Percentiles rank a stretch among this genome's conserved stretches.
Evolutionary conservation across 768 basidiomycete species (phyloP).

Genomic region (Austroboletus eburneus): DNA sequence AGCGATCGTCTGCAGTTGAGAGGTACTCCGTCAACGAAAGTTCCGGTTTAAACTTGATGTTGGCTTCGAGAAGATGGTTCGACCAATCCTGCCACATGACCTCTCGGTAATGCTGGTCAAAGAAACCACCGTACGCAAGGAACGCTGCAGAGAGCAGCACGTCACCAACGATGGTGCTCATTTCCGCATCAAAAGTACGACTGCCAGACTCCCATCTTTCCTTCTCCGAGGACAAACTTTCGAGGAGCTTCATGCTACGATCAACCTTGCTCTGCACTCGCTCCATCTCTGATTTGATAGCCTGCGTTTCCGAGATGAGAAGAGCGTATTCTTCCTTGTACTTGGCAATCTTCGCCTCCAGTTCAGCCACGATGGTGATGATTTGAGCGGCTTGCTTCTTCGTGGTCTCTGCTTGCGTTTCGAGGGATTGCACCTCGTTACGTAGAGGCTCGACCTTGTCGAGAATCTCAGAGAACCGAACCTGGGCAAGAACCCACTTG

Average conservation of each 20-base stretch:
- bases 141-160: conserved; percentile 94
- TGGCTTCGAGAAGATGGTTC: conserved; percentile 81
- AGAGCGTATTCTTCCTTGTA: conserved; percentile 98
- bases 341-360: conserved; percentile 85
- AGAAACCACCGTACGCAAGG: conserved; percentile 96
- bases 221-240: conserved; percentile 92
- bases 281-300: conserved; percentile 98
- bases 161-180: conserved; percentile 98
- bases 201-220: conserved; percentile 93
- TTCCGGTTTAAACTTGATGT: conserved; percentile 87
- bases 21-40: conserved; percentile 93
- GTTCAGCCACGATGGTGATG: conserved; percentile 86
- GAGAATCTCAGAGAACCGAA: conserved; percentile 93
- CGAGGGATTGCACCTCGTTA: conserved; percentile 90
- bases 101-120: conserved; percentile 97
- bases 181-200: conserved; percentile 93
- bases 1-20: conserved; percentile 93
- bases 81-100: conserved; percentile 97
- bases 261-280: conserved; percentile 96
- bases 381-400: conserved; percentile 90
- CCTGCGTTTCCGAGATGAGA: conserved; percentile 94
- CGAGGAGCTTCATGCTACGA: conserved; percentile 91
- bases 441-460: conserved; percentile 96
- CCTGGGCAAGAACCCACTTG: conserved; percentile 97
- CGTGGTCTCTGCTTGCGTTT: conserved; percentile 90